These are phyloP conservation scores for Diplodia intermedia DNA, from an alignment of 2,329 filamentous ascomycete genomes.

Conservation along the genomic window DNA sequence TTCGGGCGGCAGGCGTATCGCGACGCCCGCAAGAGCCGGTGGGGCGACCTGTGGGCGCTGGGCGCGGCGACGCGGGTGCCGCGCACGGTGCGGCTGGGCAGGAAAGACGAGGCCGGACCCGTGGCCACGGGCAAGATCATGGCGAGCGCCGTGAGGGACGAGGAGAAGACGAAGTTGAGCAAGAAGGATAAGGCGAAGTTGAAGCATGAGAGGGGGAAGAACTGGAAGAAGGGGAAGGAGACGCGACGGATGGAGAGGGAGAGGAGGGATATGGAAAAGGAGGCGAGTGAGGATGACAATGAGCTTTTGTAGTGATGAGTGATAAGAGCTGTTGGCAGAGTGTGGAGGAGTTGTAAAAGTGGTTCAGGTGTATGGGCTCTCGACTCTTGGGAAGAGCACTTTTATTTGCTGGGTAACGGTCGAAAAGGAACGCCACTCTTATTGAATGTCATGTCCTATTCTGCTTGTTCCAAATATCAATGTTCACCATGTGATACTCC, in stretches of 20 bases:
- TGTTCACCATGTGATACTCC: too few species aligned
- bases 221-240: slow-evolving; percentile 50
- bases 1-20: slow-evolving; percentile 84
- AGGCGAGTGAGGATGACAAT: background rate
- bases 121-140: slow-evolving; percentile 42
- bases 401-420: background rate
- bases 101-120: slow-evolving; percentile 47
- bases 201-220: slow-evolving; percentile 50
- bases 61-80: slow-evolving; percentile 84
- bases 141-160: slow-evolving; percentile 32
- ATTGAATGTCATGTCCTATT: background rate
- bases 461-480: too few species aligned
- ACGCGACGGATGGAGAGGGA: slow-evolving; percentile 34
- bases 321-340: background rate
- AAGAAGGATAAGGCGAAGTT: slow-evolving; percentile 49
- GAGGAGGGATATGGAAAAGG: slow-evolving; percentile 19
- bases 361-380: background rate
- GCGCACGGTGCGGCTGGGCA: slow-evolving; percentile 67
- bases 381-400: background rate
- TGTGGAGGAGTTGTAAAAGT: background rate
- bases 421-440: background rate
- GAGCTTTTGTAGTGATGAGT: background rate
- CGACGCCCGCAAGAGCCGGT: slow-evolving; percentile 86
- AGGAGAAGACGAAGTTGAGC: slow-evolving; percentile 38
- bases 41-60: slow-evolving; percentile 95